phyloP scores from a whole-genome alignment of 2,329 filamentous ascomycete species.

The Epichloe sibirici region DNA sequence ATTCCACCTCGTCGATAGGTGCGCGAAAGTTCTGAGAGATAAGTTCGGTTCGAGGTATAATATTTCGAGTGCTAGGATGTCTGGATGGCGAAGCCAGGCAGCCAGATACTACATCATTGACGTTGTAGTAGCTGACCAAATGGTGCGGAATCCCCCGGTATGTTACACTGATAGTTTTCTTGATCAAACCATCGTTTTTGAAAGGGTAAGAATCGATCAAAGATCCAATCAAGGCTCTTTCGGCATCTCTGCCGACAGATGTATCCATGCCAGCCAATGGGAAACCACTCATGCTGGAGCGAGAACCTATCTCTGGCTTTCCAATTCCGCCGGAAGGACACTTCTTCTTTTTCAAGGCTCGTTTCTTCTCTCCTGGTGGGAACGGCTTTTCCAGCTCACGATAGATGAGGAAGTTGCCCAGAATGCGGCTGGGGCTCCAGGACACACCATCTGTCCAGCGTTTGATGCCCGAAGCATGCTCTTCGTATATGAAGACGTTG shows the following conservation, averaged over 20 bases:
- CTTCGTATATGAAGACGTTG: constrained; percentile 83
- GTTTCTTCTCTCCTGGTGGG: constrained; percentile 73
- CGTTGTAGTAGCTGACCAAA: constrained; percentile 77
- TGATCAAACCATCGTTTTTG: constrained; percentile 69
- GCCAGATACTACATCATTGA: constrained; percentile 62
- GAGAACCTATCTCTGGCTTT: constrained; percentile 20
- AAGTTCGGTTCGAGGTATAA: constrained; percentile 45
- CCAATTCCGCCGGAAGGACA: constrained; percentile 21
- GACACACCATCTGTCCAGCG: constrained; percentile 86
- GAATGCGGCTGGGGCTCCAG: constrained; percentile 81
- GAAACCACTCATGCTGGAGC: constrained; percentile 10
- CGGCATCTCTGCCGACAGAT: constrained; percentile 15
- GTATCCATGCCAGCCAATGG: constrained; percentile 1
- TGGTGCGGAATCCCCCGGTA: constrained; percentile 68
- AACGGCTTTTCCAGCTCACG: constrained; percentile 70
- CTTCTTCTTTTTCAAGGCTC: constrained; percentile 60
- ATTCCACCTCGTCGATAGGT: constrained; percentile 49
- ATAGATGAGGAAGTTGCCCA: constrained; percentile 78
- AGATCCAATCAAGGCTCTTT: constrained; percentile 55
- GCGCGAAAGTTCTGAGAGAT: constrained; percentile 55
- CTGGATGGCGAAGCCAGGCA: constrained; percentile 45
- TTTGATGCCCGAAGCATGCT: constrained; percentile 82
- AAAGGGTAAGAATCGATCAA: constrained; percentile 85
- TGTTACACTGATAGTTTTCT: constrained; percentile 82
- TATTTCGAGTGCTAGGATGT: constrained; percentile 23